phyloP scores from a whole-genome alignment of 495 filamentous ascomycete species.

The Neurospora hispaniola region DNA sequence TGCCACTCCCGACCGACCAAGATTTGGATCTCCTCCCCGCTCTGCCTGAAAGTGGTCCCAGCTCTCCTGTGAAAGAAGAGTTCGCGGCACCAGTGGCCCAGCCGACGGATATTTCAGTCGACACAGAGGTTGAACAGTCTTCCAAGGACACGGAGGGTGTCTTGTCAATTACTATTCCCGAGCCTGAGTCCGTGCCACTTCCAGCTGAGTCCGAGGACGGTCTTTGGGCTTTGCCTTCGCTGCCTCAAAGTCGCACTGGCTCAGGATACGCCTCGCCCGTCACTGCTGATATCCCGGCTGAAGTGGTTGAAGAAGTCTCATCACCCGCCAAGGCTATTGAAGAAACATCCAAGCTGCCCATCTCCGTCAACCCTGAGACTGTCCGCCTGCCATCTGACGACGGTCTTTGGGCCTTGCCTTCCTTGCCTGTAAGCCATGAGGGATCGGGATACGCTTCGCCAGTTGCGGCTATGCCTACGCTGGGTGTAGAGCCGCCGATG shows the following conservation, averaged over 20 bases:
- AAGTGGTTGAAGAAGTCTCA: background rate
- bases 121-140: background rate
- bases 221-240: background rate
- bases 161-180: background rate
- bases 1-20: background rate
- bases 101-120: background rate
- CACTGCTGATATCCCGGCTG: background rate
- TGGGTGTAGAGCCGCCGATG: background rate
- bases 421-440: background rate
- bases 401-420: background rate
- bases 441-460: background rate
- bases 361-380: background rate
- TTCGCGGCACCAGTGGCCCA: background rate
- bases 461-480: background rate
- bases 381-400: background rate
- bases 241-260: background rate
- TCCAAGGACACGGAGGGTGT: background rate
- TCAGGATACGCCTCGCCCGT: background rate
- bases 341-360: background rate
- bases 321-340: background rate
- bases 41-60: slow-evolving; percentile 1
- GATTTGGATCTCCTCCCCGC: slow-evolving; percentile 21
- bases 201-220: background rate
- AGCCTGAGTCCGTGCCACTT: background rate
- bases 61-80: background rate